Percentiles rank a stretch among this genome's conserved stretches.
phyloP scores from a whole-genome alignment of 108 stramenopile genomes.

The Cyclotella kingstonii region DNA sequence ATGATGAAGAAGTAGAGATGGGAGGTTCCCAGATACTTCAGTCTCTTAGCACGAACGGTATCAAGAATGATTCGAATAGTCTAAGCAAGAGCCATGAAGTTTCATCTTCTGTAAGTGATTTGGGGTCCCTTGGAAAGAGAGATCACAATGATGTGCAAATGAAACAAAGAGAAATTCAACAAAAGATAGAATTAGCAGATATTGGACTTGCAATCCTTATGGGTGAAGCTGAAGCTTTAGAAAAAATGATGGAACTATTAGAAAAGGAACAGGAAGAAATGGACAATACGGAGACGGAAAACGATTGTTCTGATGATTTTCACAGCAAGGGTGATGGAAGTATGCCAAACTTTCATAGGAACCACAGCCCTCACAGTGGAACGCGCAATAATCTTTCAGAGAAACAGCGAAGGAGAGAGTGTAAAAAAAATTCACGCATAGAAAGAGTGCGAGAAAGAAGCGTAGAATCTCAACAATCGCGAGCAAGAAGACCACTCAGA shows the following conservation, averaged over 20 bases:
- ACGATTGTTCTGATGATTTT: neutral
- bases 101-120: neutral
- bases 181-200: constrained; percentile 63
- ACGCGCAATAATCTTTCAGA: too few species aligned
- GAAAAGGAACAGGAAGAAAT: constrained; percentile 11
- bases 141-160: neutral
- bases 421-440: neutral
- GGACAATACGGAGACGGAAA: constrained; percentile 4
- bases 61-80: too few species aligned
- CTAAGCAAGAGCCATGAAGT: neutral
- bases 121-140: neutral
- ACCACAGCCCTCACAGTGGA: too few species aligned
- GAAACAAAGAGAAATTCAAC: constrained; percentile 22
- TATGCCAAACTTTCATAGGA: too few species aligned
- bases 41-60: too few species aligned
- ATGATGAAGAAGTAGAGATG: too few species aligned
- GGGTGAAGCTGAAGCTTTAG: constrained; percentile 63
- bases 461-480: neutral
- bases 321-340: constrained; percentile 1
- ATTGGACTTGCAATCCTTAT: constrained; percentile 68
- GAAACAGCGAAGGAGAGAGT: neutral
- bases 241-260: constrained; percentile 43
- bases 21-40: too few species aligned
- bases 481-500: too few species aligned
- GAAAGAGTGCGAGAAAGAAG: neutral